Percentiles rank a stretch among this genome's conserved stretches.
These are phyloP conservation scores for Calonectria leucothoes DNA, from an alignment of 2,329 filamentous ascomycete species.

Conservation along the genomic window DNA sequence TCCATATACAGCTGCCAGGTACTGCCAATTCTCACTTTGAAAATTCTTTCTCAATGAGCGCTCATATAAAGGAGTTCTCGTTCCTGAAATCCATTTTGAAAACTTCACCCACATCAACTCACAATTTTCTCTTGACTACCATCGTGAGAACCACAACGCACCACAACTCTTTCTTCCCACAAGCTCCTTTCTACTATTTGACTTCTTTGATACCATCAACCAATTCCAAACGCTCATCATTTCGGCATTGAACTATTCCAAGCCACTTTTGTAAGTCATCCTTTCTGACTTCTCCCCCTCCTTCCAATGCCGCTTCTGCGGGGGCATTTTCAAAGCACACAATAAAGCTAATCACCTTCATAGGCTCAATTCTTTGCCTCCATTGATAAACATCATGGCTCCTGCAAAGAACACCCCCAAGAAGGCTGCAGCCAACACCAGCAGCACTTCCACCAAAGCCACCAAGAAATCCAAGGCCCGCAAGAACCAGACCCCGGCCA, in stretches of 20 bases:
- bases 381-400: constrained; percentile 16
- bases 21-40: not conserved
- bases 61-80: not conserved
- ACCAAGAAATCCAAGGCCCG: constrained; percentile 10
- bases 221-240: not conserved
- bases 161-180: not conserved
- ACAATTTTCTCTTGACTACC: not conserved
- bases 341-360: not conserved
- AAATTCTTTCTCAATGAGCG: not conserved
- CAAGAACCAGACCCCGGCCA: not conserved
- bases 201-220: not conserved
- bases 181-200: not conserved
- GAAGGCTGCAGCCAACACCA: constrained; percentile 21
- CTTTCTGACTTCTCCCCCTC: not conserved
- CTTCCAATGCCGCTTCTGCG: not conserved
- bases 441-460: constrained; percentile 21
- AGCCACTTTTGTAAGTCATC: not conserved
- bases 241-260: not conserved
- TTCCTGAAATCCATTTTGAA: not conserved
- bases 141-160: not conserved
- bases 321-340: not conserved
- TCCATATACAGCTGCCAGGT: not conserved
- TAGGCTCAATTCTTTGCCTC: not conserved
- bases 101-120: not conserved
- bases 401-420: constrained; percentile 29